Percentiles rank a stretch among this genome's conserved stretches.
Evolutionary conservation across 78 protist species (phyloP).

Genomic region (Protostelium mycophagum): DNA sequence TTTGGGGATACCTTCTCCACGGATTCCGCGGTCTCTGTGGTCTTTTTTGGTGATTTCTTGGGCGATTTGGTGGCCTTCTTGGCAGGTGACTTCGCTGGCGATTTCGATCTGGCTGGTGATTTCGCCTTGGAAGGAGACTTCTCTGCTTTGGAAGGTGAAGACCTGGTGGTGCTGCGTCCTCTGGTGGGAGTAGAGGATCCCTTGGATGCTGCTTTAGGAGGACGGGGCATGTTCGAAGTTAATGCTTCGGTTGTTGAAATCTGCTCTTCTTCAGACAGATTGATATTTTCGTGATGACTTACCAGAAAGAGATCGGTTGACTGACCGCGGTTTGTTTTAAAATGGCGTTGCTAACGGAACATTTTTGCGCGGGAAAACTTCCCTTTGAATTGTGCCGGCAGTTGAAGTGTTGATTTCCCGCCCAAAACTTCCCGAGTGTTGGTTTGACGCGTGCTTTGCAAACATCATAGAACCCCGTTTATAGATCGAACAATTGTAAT

Average conservation of each 20-base stretch:
- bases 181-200: neutral
- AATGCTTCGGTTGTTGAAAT: slow-evolving; percentile 1
- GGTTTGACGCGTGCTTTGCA: too few species aligned
- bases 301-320: neutral
- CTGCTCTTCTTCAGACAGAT: too few species aligned
- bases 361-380: too few species aligned
- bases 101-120: neutral
- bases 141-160: neutral
- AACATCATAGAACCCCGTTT: too few species aligned
- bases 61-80: neutral
- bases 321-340: neutral
- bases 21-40: neutral
- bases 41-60: neutral
- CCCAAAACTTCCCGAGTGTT: too few species aligned
- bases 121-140: neutral
- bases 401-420: too few species aligned
- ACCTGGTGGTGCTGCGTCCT: neutral
- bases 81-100: neutral
- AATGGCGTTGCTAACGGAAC: too few species aligned
- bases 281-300: neutral
- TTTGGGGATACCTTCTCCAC: neutral
- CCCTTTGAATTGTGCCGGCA: too few species aligned
- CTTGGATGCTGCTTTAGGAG: neutral
- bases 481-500: too few species aligned
- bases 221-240: neutral